Evolutionary conservation across 192 early-diverging fungal species (phyloP).

Genomic region (Backusella westeae): DNA sequence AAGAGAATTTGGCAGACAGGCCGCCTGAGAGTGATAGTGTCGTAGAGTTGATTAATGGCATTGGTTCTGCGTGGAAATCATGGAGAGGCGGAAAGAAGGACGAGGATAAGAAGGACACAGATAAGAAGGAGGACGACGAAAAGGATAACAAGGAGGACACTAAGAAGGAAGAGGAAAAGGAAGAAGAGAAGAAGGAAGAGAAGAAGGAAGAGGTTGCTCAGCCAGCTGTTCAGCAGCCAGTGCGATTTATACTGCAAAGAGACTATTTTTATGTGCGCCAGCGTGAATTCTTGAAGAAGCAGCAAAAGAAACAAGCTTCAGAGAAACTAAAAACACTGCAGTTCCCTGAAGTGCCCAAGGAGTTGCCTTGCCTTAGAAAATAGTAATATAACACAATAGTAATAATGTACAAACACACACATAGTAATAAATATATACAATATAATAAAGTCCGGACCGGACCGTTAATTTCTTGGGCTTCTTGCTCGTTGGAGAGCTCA

Average conservation of each 20-base stretch:
- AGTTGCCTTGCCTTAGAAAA: slow-evolving; percentile 6
- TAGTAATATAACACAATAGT: not conserved
- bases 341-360: slow-evolving; percentile 48
- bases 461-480: not conserved
- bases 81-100: slow-evolving; percentile 25
- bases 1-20: slow-evolving; percentile 21
- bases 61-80: slow-evolving; percentile 34
- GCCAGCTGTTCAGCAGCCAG: slow-evolving; percentile 23
- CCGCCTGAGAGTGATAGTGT: slow-evolving; percentile 36
- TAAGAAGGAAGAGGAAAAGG: slow-evolving; percentile 16
- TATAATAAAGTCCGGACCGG: not conserved
- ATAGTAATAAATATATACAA: not conserved
- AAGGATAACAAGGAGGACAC: slow-evolving; percentile 12
- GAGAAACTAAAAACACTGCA: slow-evolving; percentile 38
- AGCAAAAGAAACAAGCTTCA: slow-evolving; percentile 33
- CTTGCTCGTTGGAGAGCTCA: not conserved
- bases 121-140: not conserved
- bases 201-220: slow-evolving; percentile 15
- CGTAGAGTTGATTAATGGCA: slow-evolving; percentile 25
- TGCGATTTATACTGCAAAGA: slow-evolving; percentile 44
- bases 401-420: not conserved
- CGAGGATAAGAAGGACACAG: slow-evolving; percentile 27
- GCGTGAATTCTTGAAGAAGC: slow-evolving; percentile 39
- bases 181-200: slow-evolving; percentile 18
- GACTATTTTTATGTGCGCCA: slow-evolving; percentile 51